These are phyloP conservation scores for Leishmania amazonensis DNA, from an alignment of 208 protist species.

Conservation along the genomic window DNA sequence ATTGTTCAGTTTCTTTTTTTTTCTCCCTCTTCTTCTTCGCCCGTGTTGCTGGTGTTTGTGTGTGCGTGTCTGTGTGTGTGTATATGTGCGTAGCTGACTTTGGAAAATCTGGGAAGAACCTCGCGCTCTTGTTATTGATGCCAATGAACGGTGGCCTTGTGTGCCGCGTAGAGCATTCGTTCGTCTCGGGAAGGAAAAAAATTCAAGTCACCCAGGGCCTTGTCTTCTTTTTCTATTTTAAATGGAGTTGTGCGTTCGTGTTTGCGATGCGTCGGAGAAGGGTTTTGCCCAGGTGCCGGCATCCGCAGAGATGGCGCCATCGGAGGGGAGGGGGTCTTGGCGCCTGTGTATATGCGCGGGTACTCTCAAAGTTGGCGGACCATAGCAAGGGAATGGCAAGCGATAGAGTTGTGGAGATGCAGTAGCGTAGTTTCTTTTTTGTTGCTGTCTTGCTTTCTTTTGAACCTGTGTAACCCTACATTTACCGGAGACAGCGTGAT, in stretches of 20 bases:
- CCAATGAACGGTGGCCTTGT: background rate
- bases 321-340: background rate
- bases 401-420: background rate
- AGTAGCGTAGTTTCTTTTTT: conserved; percentile 1
- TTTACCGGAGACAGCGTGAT: background rate
- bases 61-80: conserved; percentile 1
- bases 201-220: background rate
- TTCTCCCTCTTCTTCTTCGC: too few species aligned
- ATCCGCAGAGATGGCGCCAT: background rate
- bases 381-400: background rate
- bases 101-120: background rate
- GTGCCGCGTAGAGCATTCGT: background rate
- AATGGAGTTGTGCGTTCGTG: background rate
- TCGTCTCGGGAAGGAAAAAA: background rate
- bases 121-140: background rate
- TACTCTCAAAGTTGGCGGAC: background rate
- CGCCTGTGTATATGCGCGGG: background rate
- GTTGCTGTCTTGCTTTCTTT: background rate
- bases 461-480: background rate
- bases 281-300: background rate
- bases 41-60: background rate
- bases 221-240: background rate
- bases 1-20: background rate
- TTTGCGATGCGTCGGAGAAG: background rate
- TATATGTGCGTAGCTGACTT: background rate